Evolutionary conservation across 2,329 filamentous ascomycete genomes (phyloP).

Genomic region (Xylaria sp.): DNA sequence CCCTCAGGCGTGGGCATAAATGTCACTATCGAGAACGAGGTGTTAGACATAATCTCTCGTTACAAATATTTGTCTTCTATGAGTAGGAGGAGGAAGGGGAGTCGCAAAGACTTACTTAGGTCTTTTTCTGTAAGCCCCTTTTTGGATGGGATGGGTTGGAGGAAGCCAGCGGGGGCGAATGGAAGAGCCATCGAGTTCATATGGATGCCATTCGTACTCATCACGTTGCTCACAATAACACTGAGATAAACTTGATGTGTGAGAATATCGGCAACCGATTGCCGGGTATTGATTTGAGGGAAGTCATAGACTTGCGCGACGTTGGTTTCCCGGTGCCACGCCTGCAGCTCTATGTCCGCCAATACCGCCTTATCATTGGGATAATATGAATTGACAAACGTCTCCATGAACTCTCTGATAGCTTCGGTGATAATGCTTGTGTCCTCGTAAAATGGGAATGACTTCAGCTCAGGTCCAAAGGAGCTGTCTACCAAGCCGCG

Average conservation of each 20-base stretch:
- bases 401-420: conserved; percentile 53
- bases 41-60: background rate
- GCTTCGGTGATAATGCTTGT: conserved; percentile 51
- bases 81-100: background rate
- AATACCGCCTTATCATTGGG: conserved; percentile 46
- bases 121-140: conserved; percentile 52
- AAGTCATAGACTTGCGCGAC: conserved; percentile 55
- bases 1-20: conserved; percentile 51
- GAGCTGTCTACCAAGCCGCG: conserved; percentile 55
- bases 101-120: conserved; percentile 11
- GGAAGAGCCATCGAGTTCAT: conserved; percentile 53
- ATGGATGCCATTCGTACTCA: conserved; percentile 56
- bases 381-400: conserved; percentile 59
- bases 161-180: conserved; percentile 54
- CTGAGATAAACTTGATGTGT: conserved; percentile 54
- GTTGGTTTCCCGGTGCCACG: conserved; percentile 56
- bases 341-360: conserved; percentile 55
- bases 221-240: conserved; percentile 54
- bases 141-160: conserved; percentile 51
- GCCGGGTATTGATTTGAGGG: conserved; percentile 43
- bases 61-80: background rate
- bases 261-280: conserved; percentile 54
- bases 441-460: conserved; percentile 60
- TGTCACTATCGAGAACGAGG: conserved; percentile 40
- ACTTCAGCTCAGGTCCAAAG: conserved; percentile 53